phyloP scores from a whole-genome alignment of 768 basidiomycete species.

The Clathrus columnatus region DNA sequence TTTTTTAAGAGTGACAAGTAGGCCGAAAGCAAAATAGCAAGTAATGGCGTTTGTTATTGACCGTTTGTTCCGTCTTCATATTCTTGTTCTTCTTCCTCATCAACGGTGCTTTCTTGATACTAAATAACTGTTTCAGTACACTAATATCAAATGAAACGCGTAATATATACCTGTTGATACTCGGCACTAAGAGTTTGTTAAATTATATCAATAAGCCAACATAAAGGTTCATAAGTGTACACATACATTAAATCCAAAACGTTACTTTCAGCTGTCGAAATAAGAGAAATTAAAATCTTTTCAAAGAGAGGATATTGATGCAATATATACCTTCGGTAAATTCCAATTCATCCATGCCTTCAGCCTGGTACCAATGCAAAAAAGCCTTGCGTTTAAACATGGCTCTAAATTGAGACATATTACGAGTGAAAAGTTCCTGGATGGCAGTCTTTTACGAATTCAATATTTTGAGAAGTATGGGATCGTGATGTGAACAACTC shows the following conservation, averaged over 20 bases:
- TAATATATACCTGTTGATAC: constrained; percentile 67
- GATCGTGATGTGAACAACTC: background rate
- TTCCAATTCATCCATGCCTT: constrained; percentile 83
- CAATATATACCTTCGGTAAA: constrained; percentile 49
- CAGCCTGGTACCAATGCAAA: constrained; percentile 85
- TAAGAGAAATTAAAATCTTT: background rate
- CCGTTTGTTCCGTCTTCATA: constrained; percentile 21
- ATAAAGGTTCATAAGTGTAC: background rate
- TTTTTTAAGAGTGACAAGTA: background rate
- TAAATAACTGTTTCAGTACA: constrained; percentile 17
- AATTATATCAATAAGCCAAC: constrained; percentile 1
- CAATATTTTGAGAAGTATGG: background rate
- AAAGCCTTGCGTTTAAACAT: constrained; percentile 86
- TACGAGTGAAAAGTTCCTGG: constrained; percentile 80
- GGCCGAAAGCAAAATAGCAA: constrained; percentile 7
- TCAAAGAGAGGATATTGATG: background rate
- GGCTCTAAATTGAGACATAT: constrained; percentile 54
- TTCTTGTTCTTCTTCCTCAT: constrained; percentile 35
- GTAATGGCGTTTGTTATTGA: constrained; percentile 21
- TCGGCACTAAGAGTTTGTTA: constrained; percentile 64
- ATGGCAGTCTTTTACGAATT: constrained; percentile 35
- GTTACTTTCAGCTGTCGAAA: constrained; percentile 63
- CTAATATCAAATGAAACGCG: background rate
- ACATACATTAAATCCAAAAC: constrained; percentile 71
- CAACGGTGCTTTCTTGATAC: constrained; percentile 53